A percentile compares a stretch with the other conserved stretches of the same genome.
Conservation (phyloP, 805 yeast species). For the Candida qinlingensis region DNA sequence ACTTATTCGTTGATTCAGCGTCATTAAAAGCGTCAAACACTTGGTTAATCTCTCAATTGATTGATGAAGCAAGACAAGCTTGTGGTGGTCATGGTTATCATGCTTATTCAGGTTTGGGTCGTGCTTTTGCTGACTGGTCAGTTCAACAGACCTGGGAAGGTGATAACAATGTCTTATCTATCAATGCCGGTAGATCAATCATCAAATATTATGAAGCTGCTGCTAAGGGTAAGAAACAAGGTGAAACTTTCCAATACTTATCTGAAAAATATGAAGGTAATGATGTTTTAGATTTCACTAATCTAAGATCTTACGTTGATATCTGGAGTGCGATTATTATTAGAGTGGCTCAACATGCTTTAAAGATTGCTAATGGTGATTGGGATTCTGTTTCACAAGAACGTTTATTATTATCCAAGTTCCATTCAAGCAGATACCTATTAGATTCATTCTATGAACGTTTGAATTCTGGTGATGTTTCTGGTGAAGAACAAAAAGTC, state of each 20-base stretch:
- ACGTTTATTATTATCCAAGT: conserved; percentile 33
- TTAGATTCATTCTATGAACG: conserved; percentile 29
- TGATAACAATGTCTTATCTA: conserved; percentile 82
- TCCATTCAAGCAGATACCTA: conserved; percentile 36
- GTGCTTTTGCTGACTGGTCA: conserved; percentile 89
- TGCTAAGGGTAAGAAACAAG: conserved; percentile 29
- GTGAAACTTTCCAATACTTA: conserved; percentile 28
- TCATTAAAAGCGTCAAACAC: conserved; percentile 86
- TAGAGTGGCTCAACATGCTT: conserved; percentile 26
- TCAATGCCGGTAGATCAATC: conserved; percentile 76
- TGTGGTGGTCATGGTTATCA: conserved; percentile 98
- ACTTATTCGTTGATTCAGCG: conserved; percentile 78
- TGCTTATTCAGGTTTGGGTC: conserved; percentile 87
- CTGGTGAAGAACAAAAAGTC: conserved; percentile 36
- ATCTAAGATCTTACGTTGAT: conserved; percentile 14
- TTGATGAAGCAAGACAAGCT: conserved; percentile 87
- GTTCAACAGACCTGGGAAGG: conserved; percentile 99
- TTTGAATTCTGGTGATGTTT: conserved; percentile 15
- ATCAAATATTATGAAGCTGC: conserved; percentile 37
- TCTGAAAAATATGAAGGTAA: conserved; percentile 23
- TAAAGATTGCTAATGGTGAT: conserved; percentile 27
- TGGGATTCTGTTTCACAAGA: conserved; percentile 35
- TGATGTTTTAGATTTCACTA: conserved; percentile 21
- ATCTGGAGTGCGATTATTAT: conserved; percentile 34
- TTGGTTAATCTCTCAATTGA: conserved; percentile 75